Evolutionary conservation across 2,329 filamentous ascomycete species (phyloP).

Genomic region (Diaporthe velutina): DNA sequence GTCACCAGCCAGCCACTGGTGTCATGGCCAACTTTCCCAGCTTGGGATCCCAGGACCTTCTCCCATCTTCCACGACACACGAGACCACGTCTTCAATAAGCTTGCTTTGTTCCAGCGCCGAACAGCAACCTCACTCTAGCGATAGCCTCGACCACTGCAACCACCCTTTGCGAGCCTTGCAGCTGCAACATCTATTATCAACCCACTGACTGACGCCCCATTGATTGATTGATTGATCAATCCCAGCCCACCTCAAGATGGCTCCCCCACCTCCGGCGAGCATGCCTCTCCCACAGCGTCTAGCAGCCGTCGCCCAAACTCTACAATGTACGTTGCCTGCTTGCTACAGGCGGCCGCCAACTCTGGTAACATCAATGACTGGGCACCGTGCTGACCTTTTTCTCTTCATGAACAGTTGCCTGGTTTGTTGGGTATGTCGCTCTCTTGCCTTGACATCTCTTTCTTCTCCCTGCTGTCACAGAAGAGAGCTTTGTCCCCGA

Average conservation of each 20-base stretch:
- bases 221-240: not conserved
- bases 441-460: slow-evolving; percentile 37
- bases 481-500: slow-evolving; percentile 26
- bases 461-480: slow-evolving; percentile 36
- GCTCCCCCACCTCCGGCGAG: slow-evolving; percentile 80
- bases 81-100: slow-evolving; percentile 27
- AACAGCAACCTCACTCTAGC: slow-evolving; percentile 1
- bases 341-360: slow-evolving; percentile 45
- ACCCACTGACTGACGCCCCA: not conserved
- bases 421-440: slow-evolving; percentile 84
- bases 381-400: slow-evolving; percentile 50
- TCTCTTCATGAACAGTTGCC: slow-evolving; percentile 65
- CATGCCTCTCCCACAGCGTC: slow-evolving; percentile 79
- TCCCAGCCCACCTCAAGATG: slow-evolving; percentile 60
- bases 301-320: slow-evolving; percentile 85
- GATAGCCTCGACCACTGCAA: slow-evolving; percentile 11
- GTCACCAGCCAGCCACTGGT: slow-evolving; percentile 39
- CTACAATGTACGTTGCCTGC: slow-evolving; percentile 82
- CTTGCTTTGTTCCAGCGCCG: slow-evolving; percentile 20
- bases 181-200: not conserved
- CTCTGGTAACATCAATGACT: slow-evolving; percentile 38
- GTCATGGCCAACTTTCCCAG: slow-evolving; percentile 35
- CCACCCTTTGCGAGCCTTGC: not conserved
- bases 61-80: slow-evolving; percentile 17
- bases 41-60: slow-evolving; percentile 18